phyloP scores from a whole-genome alignment of 257 asterid genomes.

The Solanum phureja region DNA sequence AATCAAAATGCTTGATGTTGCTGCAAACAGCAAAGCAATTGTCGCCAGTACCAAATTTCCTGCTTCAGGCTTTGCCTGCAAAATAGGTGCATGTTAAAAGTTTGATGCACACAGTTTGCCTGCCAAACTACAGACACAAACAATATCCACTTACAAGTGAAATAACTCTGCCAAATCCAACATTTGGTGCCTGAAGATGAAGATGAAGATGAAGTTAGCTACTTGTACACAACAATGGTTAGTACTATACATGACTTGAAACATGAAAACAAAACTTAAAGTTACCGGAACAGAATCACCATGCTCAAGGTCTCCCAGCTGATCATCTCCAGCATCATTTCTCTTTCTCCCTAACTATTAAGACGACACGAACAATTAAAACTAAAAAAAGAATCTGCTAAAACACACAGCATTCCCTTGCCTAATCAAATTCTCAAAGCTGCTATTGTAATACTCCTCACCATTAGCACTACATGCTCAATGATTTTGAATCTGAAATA shows the following conservation, averaged over 20 bases:
- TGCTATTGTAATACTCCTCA: not conserved
- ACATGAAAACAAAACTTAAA: not conserved
- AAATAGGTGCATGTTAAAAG: slow-evolving; percentile 8
- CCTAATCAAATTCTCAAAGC: not conserved
- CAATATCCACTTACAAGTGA: slow-evolving; percentile 48
- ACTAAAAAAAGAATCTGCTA: not conserved
- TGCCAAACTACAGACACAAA: not conserved
- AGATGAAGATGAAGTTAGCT: slow-evolving; percentile 10
- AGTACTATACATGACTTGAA: not conserved
- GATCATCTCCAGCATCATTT: slow-evolving; percentile 29
- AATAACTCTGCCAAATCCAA: slow-evolving; percentile 66
- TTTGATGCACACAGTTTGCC: not conserved
- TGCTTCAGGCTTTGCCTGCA: slow-evolving; percentile 81
- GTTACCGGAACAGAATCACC: slow-evolving; percentile 64
- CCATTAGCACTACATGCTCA: not conserved
- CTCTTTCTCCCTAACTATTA: slow-evolving; percentile 42
- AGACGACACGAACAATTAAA: not conserved
- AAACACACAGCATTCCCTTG: not conserved
- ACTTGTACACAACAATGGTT: not conserved
- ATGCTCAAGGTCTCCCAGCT: slow-evolving; percentile 56
- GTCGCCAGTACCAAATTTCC: slow-evolving; percentile 53
- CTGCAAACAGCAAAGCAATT: slow-evolving; percentile 59
- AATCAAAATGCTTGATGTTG: slow-evolving; percentile 64
- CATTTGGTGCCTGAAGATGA: slow-evolving; percentile 53
- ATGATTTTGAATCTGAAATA: not conserved